Evolutionary conservation across 2,329 filamentous ascomycete genomes (phyloP).

Genomic region (Knoxdaviesia capensis): DNA sequence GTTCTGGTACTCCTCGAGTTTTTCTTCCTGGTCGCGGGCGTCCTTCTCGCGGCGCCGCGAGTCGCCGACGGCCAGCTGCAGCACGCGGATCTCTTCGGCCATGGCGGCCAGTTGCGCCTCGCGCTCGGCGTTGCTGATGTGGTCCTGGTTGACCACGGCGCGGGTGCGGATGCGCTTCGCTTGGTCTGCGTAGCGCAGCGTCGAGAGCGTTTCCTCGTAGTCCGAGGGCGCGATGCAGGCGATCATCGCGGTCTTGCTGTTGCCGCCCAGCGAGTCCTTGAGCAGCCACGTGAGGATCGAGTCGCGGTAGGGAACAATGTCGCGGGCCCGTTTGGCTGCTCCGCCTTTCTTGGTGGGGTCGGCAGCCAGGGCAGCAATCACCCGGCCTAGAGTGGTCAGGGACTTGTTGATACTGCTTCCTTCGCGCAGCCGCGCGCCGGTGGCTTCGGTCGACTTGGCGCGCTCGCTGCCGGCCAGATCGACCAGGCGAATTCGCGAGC

Average conservation of each 20-base stretch:
- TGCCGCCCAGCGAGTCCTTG: constrained; percentile 88
- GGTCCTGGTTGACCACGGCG: constrained; percentile 88
- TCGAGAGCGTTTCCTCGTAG: constrained; percentile 93
- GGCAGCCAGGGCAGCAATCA: constrained; percentile 77
- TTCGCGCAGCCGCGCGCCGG: constrained; percentile 73
- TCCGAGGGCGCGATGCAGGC: constrained; percentile 89
- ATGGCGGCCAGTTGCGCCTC: constrained; percentile 89
- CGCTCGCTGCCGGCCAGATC: constrained; percentile 90
- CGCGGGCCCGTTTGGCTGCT: constrained; percentile 18
- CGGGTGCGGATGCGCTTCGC: constrained; percentile 92
- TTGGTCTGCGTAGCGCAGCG: constrained; percentile 89
- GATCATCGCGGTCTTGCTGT: constrained; percentile 98
- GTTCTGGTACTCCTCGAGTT: constrained; percentile 83
- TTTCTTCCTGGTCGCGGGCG: constrained; percentile 57
- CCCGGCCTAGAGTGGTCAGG: constrained; percentile 80
- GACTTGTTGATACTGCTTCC: constrained; percentile 99
- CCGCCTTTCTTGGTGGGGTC: constrained; percentile 30
- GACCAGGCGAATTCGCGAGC: constrained; percentile 81
- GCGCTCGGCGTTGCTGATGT: constrained; percentile 76
- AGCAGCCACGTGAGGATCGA: constrained; percentile 70
- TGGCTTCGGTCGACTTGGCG: constrained; percentile 89
- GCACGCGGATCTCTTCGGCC: constrained; percentile 75
- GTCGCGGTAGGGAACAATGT: constrained; percentile 79
- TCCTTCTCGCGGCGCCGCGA: constrained; percentile 52
- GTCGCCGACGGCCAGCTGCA: constrained; percentile 60